A percentile compares a stretch with the other conserved stretches of the same genome.
These are phyloP conservation scores for Mortierella alpina DNA, from an alignment of 192 early-diverging fungal genomes.

Conservation along the genomic window DNA sequence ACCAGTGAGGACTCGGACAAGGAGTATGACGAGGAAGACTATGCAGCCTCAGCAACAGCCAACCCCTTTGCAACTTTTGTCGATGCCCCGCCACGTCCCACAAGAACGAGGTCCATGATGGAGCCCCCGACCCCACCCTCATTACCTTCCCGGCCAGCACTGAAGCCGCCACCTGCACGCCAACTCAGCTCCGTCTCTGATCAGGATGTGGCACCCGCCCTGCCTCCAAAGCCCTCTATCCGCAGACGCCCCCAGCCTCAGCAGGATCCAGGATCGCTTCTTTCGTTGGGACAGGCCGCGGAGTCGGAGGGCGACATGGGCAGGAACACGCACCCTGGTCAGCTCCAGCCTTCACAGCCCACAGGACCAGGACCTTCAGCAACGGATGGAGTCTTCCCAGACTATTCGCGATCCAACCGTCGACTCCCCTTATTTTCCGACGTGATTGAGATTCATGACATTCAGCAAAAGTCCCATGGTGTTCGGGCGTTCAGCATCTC, in stretches of 20 bases:
- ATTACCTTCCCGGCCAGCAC: slow-evolving; percentile 37
- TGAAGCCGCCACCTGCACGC: slow-evolving; percentile 9
- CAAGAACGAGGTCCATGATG: slow-evolving; percentile 13
- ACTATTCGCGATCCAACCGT: slow-evolving; percentile 65
- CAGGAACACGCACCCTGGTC: not conserved
- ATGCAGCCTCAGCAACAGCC: slow-evolving; percentile 1
- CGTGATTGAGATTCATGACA: slow-evolving; percentile 49
- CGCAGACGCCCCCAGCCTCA: slow-evolving; percentile 30
- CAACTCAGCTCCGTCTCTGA: slow-evolving; percentile 9
- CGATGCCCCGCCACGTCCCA: slow-evolving; percentile 17
- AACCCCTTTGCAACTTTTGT: slow-evolving; percentile 37
- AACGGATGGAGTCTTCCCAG: slow-evolving; percentile 55
- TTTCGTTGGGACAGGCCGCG: slow-evolving; percentile 2
- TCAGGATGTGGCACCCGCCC: slow-evolving; percentile 32
- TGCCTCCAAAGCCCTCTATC: slow-evolving; percentile 37
- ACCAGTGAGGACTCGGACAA: slow-evolving; percentile 52
- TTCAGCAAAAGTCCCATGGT: slow-evolving; percentile 58
- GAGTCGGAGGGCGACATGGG: slow-evolving; percentile 16
- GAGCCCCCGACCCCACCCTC: slow-evolving; percentile 27
- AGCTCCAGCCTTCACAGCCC: slow-evolving; percentile 5
- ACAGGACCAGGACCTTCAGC: slow-evolving; percentile 18
- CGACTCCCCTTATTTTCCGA: slow-evolving; percentile 63
- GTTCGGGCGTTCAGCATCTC: slow-evolving; percentile 63
- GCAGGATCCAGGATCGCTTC: slow-evolving; percentile 25
- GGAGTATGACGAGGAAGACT: slow-evolving; percentile 50